Evolutionary conservation across 306 rosid species (phyloP).

Genomic region (Lupinus albus): DNA sequence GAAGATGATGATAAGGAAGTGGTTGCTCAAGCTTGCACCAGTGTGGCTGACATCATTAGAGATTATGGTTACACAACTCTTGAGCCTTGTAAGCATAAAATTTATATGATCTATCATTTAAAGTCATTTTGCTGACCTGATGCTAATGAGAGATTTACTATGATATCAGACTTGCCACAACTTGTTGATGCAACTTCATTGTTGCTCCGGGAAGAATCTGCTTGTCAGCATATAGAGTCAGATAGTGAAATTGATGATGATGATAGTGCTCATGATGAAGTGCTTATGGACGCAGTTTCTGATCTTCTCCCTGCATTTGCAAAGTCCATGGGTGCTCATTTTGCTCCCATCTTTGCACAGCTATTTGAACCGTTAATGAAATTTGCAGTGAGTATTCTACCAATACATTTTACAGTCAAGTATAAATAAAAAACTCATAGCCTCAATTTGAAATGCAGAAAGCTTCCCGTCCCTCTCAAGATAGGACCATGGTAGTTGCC

Average conservation of each 20-base stretch:
- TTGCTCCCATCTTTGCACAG: constrained; percentile 82
- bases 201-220: constrained; percentile 82
- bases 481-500: constrained; percentile 98
- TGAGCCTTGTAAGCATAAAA: constrained; percentile 76
- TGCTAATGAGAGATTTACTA: constrained; percentile 37
- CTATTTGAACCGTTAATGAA: constrained; percentile 89
- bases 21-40: constrained; percentile 92
- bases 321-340: constrained; percentile 90
- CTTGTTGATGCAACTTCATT: constrained; percentile 77
- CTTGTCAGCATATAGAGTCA: constrained; percentile 80
- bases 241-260: constrained; percentile 86
- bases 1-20: constrained; percentile 97
- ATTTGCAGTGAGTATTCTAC: constrained; percentile 69
- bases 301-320: constrained; percentile 98
- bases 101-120: constrained; percentile 33
- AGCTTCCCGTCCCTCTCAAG: constrained; percentile 86
- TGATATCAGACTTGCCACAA: constrained; percentile 60
- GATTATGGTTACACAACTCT: constrained; percentile 81
- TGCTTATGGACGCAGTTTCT: constrained; percentile 96
- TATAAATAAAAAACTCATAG: constrained; percentile 38
- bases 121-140: constrained; percentile 36
- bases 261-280: constrained; percentile 80
- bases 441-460: constrained; percentile 63
- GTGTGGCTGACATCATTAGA: constrained; percentile 78
- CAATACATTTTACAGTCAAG: constrained; percentile 35